Evolutionary conservation across 306 rosid species (phyloP).

Genomic region (Ammopiptanthus mongolicus): DNA sequence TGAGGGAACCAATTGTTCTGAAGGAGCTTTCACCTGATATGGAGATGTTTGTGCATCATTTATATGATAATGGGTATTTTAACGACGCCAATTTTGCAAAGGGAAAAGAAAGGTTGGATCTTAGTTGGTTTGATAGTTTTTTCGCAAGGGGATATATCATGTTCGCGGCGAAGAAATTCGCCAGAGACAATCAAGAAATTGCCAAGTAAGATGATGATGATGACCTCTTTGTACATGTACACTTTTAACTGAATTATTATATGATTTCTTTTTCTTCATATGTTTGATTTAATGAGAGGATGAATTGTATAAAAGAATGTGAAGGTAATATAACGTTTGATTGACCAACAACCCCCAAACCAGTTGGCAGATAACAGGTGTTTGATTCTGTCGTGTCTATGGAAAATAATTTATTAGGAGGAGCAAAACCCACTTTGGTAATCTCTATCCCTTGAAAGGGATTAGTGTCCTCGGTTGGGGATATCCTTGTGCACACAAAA

Average conservation of each 20-base stretch:
- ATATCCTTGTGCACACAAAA: too few species aligned
- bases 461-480: too few species aligned
- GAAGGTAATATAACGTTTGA: not conserved
- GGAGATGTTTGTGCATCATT: slow-evolving; percentile 43
- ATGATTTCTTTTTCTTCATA: not conserved
- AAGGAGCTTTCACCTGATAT: slow-evolving; percentile 54
- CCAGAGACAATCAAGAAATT: slow-evolving; percentile 54
- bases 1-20: slow-evolving; percentile 17
- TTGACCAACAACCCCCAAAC: too few species aligned
- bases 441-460: too few species aligned
- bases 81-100: slow-evolving; percentile 45
- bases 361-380: too few species aligned
- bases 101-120: slow-evolving; percentile 30
- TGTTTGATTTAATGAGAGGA: not conserved
- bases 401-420: too few species aligned
- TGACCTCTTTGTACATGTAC: not conserved
- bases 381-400: too few species aligned
- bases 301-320: not conserved
- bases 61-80: slow-evolving; percentile 58
- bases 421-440: too few species aligned
- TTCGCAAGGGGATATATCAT: slow-evolving; percentile 39
- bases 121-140: slow-evolving; percentile 36
- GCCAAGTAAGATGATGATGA: slow-evolving; percentile 54
- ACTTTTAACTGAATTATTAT: not conserved
- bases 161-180: slow-evolving; percentile 46